A percentile compares a stretch with the other conserved stretches of the same genome.
Evolutionary conservation across 495 filamentous ascomycete genomes (phyloP).

Genomic region (Hypoxylon lenormandii): DNA sequence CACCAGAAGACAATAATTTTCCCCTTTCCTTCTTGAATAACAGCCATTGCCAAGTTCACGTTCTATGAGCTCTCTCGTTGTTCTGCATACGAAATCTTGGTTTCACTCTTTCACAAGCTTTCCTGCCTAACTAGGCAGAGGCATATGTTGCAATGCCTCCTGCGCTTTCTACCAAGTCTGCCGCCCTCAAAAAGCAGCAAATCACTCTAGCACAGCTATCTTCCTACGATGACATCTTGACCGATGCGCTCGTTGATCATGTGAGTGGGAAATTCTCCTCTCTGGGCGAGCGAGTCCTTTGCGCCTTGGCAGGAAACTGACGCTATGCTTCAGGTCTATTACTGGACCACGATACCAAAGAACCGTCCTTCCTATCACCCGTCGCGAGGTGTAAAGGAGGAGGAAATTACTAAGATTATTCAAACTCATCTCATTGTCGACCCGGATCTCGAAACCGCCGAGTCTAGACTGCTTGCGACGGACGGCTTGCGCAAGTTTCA

Average conservation of each 20-base stretch:
- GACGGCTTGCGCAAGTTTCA: slow-evolving; percentile 78
- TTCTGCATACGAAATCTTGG: neutral
- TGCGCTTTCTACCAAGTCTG: slow-evolving; percentile 46
- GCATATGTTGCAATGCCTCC: slow-evolving; percentile 54
- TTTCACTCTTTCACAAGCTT: neutral
- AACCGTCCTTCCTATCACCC: slow-evolving; percentile 88
- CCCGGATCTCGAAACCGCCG: slow-evolving; percentile 75
- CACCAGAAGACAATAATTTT: neutral
- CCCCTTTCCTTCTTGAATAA: neutral
- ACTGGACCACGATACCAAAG: slow-evolving; percentile 95
- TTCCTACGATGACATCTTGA: slow-evolving; percentile 94
- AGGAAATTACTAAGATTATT: slow-evolving; percentile 81
- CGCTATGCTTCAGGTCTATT: slow-evolving; percentile 74
- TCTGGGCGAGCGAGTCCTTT: slow-evolving; percentile 35
- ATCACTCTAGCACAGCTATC: slow-evolving; percentile 87
- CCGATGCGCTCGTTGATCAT: slow-evolving; percentile 93
- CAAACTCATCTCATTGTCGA: slow-evolving; percentile 78
- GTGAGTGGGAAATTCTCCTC: slow-evolving; percentile 66
- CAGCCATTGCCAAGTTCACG: neutral
- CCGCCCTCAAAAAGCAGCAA: slow-evolving; percentile 70
- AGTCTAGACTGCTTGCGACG: slow-evolving; percentile 76
- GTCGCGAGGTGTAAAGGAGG: slow-evolving; percentile 81
- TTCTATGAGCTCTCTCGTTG: neutral
- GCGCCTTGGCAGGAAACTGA: slow-evolving; percentile 8
- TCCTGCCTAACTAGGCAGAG: slow-evolving; percentile 9